Base-by-base conservation (phyloP, 176 grass and related monocot genomes). In the maize (Zea mays) region DNA sequence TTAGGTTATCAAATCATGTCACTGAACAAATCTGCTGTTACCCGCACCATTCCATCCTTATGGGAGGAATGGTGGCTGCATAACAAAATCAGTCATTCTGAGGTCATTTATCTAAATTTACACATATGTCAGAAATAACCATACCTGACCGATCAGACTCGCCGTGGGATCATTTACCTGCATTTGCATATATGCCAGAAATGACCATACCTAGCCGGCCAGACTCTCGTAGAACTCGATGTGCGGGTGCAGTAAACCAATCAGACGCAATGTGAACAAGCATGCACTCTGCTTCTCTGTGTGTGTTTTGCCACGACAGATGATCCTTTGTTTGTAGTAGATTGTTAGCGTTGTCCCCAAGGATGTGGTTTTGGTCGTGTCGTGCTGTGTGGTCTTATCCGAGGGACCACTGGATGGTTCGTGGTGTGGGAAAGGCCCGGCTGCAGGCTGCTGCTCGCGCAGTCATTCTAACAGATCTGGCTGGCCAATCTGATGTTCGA, bases 211-310 rank as follows among this genome's bases (percentile, higher is more conserved):
- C n/a, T n/a, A n/a, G n/a, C n/a, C n/a, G n/a, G n/a, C n/a, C n/a
- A n/a, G n/a, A n/a, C n/a, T n/a, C n/a, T n/a, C n/a, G n/a, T n/a
- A n/a, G n/a, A n/a, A n/a, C n/a, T n/a, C n/a, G n/a, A n/a, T n/a
- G n/a, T n/a, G n/a, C n/a, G n/a, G n/a, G n/a, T n/a, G n/a, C n/a
- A n/a, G n/a, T n/a, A n/a, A n/a, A n/a, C n/a, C n/a, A n/a, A n/a
- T n/a, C n/a, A n/a, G n/a, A n/a, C n/a, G n/a, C 54, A 60, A 41
- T 57, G 39, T 58, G 46, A 47, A 40, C 57, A 72, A 76, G 82
- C 82, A 80, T 84, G 69, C 27, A 21, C 86, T 35, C 75, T 84
- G 61, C 69, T 27, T 27, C 27, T 27, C 73, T 74, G 76, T 47
- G 59, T 80, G 79, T 67, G 57, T 27, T 73, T 79, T 27, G 15